Evolutionary conservation across 1,284 basidiomycete species (phyloP).

Genomic region (Malassezia yamatoensis): DNA sequence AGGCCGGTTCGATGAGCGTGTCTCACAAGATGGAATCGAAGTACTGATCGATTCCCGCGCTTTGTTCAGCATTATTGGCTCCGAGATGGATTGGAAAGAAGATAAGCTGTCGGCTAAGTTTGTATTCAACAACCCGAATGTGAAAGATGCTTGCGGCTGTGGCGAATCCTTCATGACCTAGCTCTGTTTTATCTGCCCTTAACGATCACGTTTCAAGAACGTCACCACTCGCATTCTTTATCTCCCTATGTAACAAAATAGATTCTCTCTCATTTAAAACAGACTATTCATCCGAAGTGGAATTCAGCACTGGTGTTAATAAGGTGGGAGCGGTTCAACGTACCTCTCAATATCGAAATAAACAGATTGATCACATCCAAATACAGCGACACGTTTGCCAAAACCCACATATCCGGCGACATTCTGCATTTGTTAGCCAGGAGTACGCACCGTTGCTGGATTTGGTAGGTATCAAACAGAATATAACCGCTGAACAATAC

Average conservation of each 20-base stretch:
- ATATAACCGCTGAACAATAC: constrained; percentile 61
- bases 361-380: constrained; percentile 59
- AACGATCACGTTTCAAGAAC: no score
- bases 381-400: constrained; percentile 70
- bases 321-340: neutral
- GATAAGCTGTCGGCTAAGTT: constrained; percentile 59
- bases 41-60: constrained; percentile 96
- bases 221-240: no score
- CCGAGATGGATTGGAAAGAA: constrained; percentile 98
- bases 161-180: constrained; percentile 62
- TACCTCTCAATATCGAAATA: constrained; percentile 57
- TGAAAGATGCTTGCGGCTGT: constrained; percentile 82
- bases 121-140: constrained; percentile 64
- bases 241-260: no score
- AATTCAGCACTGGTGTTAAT: constrained; percentile 7
- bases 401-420: constrained; percentile 75
- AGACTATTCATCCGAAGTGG: constrained; percentile 3
- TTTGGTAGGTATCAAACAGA: constrained; percentile 68
- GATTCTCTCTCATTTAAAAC: neutral
- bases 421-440: constrained; percentile 50
- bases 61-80: constrained; percentile 93
- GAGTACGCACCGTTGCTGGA: constrained; percentile 52
- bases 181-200: neutral
- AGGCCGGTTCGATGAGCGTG: constrained; percentile 91
- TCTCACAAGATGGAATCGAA: constrained; percentile 61